phyloP scores from a whole-genome alignment of 208 protist species.

The Trypanosoma theileri region DNA sequence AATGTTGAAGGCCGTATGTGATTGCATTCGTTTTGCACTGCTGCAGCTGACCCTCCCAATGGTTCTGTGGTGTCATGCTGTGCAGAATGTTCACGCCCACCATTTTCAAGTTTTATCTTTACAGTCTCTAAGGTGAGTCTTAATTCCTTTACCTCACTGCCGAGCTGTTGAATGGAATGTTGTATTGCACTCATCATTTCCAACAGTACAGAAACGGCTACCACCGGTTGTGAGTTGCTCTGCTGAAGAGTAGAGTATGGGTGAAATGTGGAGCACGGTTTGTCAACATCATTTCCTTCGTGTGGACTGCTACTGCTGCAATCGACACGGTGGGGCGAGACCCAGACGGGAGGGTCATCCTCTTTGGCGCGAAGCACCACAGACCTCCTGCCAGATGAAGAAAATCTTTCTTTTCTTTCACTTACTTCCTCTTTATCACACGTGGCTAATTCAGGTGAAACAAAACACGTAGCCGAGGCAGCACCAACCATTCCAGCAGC shows the following conservation, averaged over 20 bases:
- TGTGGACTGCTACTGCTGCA: not conserved
- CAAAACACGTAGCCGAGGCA: not conserved
- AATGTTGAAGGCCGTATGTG: not conserved
- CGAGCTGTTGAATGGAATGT: slow-evolving; percentile 16
- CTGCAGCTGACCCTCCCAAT: not conserved
- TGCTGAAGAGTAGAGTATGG: not conserved
- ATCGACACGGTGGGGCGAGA: not conserved
- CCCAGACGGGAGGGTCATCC: not conserved
- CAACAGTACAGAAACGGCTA: not conserved
- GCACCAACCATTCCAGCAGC: no score
- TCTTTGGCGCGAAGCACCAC: not conserved
- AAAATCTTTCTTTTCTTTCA: not conserved
- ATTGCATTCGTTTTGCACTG: not conserved
- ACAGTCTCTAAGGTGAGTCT: not conserved
- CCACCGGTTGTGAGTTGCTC: not conserved
- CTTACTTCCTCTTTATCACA: not conserved
- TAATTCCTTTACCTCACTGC: slow-evolving; percentile 8
- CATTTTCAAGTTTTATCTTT: no score
- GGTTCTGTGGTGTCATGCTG: not conserved
- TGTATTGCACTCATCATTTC: not conserved
- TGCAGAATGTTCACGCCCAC: not conserved
- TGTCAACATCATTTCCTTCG: not conserved
- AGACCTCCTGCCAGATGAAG: not conserved
- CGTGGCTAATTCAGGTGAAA: not conserved
- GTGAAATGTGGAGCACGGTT: not conserved